phyloP scores from a whole-genome alignment of 345 rosid genomes.

The Ceriops decandra region DNA sequence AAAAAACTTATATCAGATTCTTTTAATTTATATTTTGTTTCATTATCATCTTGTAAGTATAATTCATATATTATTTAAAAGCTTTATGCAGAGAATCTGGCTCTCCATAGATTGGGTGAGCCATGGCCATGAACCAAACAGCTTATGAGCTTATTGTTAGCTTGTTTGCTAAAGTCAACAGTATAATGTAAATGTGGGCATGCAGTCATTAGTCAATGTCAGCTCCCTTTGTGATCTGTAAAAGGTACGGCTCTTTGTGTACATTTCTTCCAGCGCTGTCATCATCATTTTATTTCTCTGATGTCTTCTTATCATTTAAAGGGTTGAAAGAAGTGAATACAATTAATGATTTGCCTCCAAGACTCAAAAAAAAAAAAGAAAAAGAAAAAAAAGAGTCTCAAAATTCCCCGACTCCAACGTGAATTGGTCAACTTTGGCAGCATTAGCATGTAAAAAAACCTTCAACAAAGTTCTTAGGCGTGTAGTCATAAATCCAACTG shows the following conservation, averaged over 20 bases:
- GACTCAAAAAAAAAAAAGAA: not conserved
- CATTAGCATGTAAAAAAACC: too few relatives aligned
- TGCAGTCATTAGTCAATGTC: not conserved
- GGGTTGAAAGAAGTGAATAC: constrained; percentile 34
- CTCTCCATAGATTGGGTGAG: too few relatives aligned
- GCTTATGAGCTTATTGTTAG: not conserved
- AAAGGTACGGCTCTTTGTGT: not conserved
- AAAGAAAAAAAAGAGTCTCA: not conserved
- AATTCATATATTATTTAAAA: too few relatives aligned
- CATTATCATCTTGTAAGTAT: too few relatives aligned
- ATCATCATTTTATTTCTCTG: not conserved
- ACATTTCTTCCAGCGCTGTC: not conserved
- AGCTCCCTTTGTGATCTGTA: not conserved
- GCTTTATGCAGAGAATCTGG: too few relatives aligned
- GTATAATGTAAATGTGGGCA: not conserved
- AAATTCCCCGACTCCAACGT: not conserved
- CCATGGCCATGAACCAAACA: too few relatives aligned
- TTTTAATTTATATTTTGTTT: too few relatives aligned
- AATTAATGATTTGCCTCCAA: constrained; percentile 59
- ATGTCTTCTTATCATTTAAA: constrained; percentile 49
- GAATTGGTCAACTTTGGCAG: constrained; percentile 13
- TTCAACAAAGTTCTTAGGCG: too few relatives aligned
- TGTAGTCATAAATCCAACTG: too few relatives aligned
- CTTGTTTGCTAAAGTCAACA: not conserved
- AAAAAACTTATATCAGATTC: too few relatives aligned